Percentiles rank a stretch among this genome's conserved stretches.
These are phyloP conservation scores for Triticum dicoccoides DNA, from an alignment of 176 grass and related monocot genomes.

Conservation along the genomic window DNA sequence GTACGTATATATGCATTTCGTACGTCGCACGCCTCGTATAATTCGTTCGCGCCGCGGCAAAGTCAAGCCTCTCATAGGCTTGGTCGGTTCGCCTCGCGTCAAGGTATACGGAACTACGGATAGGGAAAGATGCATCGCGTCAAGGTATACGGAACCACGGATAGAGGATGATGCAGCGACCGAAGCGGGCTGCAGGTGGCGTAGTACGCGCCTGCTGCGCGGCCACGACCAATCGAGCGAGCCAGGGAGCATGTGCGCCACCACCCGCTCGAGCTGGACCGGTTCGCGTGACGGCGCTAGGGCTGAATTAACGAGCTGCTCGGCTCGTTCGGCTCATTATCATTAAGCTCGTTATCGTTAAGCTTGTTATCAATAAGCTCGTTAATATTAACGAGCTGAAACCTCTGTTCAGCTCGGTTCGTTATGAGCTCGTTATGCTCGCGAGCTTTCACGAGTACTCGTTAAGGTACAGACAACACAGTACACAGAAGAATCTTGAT, in stretches of 20 bases:
- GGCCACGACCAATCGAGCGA: neutral
- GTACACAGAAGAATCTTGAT: too few relatives aligned
- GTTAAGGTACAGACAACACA: too few relatives aligned
- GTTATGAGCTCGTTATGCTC: too few relatives aligned
- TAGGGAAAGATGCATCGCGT: neutral
- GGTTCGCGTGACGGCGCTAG: neutral
- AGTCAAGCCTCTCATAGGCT: neutral
- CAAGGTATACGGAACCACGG: neutral
- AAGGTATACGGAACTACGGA: neutral
- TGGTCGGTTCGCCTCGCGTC: neutral
- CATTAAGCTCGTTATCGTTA: too few relatives aligned
- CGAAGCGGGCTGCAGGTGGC: neutral
- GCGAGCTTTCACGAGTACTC: too few relatives aligned
- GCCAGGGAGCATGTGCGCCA: neutral
- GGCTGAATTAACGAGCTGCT: too few relatives aligned
- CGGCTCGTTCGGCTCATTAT: too few relatives aligned
- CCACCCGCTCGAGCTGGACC: neutral
- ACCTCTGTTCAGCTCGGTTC: too few relatives aligned
- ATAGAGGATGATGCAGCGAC: neutral
- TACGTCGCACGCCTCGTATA: neutral
- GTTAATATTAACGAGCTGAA: too few relatives aligned
- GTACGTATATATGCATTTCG: neutral
- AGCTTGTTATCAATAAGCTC: too few relatives aligned
- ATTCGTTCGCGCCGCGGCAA: neutral
- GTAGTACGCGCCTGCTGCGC: neutral